Conservation (phyloP, 2,329 filamentous ascomycete species). For the Chaetomium globosum region DNA sequence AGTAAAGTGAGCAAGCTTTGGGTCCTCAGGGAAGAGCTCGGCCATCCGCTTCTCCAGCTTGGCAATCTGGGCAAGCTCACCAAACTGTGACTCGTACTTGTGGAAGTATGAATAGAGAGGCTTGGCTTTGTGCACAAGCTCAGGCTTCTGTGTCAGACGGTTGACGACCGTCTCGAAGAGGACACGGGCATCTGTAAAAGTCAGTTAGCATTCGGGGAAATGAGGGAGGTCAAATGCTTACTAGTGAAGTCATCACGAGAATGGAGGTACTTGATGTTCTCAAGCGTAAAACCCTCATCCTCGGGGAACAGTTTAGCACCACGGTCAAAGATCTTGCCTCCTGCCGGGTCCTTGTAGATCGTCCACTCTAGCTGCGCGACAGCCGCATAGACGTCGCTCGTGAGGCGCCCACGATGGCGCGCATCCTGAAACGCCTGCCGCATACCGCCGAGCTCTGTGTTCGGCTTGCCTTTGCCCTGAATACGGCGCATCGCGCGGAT, state of each 20-base stretch:
- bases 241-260: constrained; percentile 90
- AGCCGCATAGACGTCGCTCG: constrained; percentile 92
- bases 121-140: constrained; percentile 74
- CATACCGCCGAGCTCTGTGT: constrained; percentile 65
- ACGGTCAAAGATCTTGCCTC: constrained; percentile 93
- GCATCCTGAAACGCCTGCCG: constrained; percentile 89
- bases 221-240: constrained; percentile 53
- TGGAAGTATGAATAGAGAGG: constrained; percentile 90
- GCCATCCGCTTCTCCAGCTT: constrained; percentile 92
- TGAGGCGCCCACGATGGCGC: constrained; percentile 80
- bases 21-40: constrained; percentile 89
- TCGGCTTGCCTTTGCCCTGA: constrained; percentile 75
- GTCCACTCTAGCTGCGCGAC: constrained; percentile 92
- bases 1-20: constrained; percentile 72
- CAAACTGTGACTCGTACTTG: constrained; percentile 91
- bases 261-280: constrained; percentile 94
- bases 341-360: constrained; percentile 91
- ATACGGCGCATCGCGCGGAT: constrained; percentile 93
- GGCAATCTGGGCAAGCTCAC: constrained; percentile 85
- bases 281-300: constrained; percentile 88
- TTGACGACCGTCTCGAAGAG: constrained; percentile 95
- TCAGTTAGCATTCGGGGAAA: constrained; percentile 30
- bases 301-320: constrained; percentile 92
- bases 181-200: constrained; percentile 75
- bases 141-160: constrained; percentile 75